Percentiles rank a stretch among this genome's conserved stretches.
These are phyloP conservation scores for Cryptococcus sp. DNA, from an alignment of 1,284 basidiomycete genomes.

Conservation along the genomic window DNA sequence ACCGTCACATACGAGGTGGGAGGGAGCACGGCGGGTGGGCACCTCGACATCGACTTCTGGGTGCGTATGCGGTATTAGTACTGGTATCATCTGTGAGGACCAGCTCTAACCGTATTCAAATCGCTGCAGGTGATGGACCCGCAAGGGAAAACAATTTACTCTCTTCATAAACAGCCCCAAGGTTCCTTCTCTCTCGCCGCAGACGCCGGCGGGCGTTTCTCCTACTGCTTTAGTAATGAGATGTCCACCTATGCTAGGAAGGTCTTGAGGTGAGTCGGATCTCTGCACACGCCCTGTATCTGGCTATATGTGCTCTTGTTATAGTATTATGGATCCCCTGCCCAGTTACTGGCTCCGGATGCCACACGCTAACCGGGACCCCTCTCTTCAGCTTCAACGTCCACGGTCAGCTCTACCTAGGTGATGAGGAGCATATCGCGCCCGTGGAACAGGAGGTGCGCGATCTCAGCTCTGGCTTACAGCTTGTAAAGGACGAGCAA, in stretches of 20 bases:
- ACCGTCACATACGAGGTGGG: constrained; percentile 99
- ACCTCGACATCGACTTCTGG: constrained; percentile 95
- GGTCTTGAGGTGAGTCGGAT: constrained; percentile 71
- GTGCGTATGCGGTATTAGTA: constrained; percentile 53
- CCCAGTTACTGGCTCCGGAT: background rate
- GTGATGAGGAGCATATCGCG: constrained; percentile 59
- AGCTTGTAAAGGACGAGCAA: constrained; percentile 96
- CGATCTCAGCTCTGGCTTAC: constrained; percentile 74
- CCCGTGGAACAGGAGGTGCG: constrained; percentile 97
- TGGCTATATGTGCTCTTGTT: too few species aligned
- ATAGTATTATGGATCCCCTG: too few species aligned
- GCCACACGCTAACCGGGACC: constrained; percentile 1
- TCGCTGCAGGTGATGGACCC: constrained; percentile 70
- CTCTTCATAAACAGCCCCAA: constrained; percentile 81
- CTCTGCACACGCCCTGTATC: too few species aligned
- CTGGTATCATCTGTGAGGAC: background rate
- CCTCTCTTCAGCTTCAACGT: constrained; percentile 80
- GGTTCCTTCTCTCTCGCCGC: constrained; percentile 87
- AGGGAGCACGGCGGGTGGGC: constrained; percentile 66
- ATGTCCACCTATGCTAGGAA: constrained; percentile 95
- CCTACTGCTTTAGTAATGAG: constrained; percentile 98
- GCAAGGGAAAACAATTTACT: constrained; percentile 62
- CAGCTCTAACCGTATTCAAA: background rate
- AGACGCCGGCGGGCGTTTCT: constrained; percentile 77
- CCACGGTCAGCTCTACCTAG: constrained; percentile 80